Evolutionary conservation across 208 protist species (phyloP).

Genomic region (Crithidia acanthocephali): DNA sequence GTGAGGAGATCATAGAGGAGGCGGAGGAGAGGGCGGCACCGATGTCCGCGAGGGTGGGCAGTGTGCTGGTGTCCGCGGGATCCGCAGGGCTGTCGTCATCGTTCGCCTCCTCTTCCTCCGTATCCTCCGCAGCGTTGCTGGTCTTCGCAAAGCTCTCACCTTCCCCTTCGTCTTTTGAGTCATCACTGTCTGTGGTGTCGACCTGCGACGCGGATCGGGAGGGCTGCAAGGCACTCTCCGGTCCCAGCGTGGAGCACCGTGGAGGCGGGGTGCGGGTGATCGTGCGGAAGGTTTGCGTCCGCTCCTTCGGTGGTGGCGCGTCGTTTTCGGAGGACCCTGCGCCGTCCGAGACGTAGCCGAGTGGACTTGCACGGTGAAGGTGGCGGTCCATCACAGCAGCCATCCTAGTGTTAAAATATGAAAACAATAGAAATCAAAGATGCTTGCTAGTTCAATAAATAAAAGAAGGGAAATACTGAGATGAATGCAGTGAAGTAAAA

Average conservation of each 20-base stretch:
- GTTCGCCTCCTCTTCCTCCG: too few relatives aligned
- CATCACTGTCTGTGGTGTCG: not conserved
- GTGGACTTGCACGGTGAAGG: not conserved
- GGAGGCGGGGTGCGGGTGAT: not conserved
- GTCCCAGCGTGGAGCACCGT: not conserved
- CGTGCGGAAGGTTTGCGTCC: not conserved
- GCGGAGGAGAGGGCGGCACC: conserved; percentile 6
- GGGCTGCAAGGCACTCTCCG: not conserved
- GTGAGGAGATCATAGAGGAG: conserved; percentile 33
- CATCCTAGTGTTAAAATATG: too few relatives aligned
- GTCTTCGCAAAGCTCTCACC: not conserved
- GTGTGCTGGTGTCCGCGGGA: not conserved
- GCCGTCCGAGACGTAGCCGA: not conserved
- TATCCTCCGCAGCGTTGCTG: not conserved
- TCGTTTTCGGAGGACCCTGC: not conserved
- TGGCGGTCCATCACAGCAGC: not conserved
- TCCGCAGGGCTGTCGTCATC: not conserved
- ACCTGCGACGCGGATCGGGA: not conserved
- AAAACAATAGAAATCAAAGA: too few relatives aligned
- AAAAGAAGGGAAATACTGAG: too few relatives aligned
- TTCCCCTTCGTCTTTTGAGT: not conserved
- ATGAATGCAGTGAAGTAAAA: too few relatives aligned
- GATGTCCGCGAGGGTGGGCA: conserved; percentile 1
- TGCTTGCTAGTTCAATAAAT: too few relatives aligned
- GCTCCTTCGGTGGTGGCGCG: not conserved